phyloP scores from a whole-genome alignment of 2,329 filamentous ascomycete species.

The Beauveria sp. region DNA sequence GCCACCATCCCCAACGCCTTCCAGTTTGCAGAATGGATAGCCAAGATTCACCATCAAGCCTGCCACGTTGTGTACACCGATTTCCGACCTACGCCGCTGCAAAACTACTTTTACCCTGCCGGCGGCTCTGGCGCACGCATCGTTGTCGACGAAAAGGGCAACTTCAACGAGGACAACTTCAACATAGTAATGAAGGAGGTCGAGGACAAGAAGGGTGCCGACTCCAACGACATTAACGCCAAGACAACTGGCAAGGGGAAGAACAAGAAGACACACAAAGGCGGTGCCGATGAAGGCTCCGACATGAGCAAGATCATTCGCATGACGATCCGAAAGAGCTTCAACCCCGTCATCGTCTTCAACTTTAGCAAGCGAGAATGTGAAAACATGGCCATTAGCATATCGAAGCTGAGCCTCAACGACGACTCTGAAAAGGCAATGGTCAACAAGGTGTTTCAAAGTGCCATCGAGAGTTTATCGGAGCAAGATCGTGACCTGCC shows the following conservation, averaged over 20 bases:
- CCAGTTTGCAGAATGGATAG: constrained; percentile 99
- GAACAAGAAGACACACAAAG: constrained; percentile 87
- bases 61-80: constrained; percentile 99
- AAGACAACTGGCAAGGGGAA: constrained; percentile 83
- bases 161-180: constrained; percentile 96
- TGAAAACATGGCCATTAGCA: constrained; percentile 80
- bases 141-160: constrained; percentile 92
- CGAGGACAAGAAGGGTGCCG: constrained; percentile 77
- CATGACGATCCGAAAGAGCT: constrained; percentile 97
- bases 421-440: constrained; percentile 91
- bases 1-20: constrained; percentile 98
- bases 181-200: constrained; percentile 90
- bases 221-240: constrained; percentile 70
- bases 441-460: constrained; percentile 90
- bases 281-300: constrained; percentile 62
- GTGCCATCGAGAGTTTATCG: constrained; percentile 84
- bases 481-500: constrained; percentile 84
- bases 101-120: constrained; percentile 95
- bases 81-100: constrained; percentile 90
- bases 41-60: constrained; percentile 93
- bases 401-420: constrained; percentile 86
- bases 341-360: constrained; percentile 98
- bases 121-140: constrained; percentile 90
- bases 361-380: constrained; percentile 98
- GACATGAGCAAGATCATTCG: constrained; percentile 97